phyloP scores from a whole-genome alignment of 441 rosid species.

The Macaranga tanarius region DNA sequence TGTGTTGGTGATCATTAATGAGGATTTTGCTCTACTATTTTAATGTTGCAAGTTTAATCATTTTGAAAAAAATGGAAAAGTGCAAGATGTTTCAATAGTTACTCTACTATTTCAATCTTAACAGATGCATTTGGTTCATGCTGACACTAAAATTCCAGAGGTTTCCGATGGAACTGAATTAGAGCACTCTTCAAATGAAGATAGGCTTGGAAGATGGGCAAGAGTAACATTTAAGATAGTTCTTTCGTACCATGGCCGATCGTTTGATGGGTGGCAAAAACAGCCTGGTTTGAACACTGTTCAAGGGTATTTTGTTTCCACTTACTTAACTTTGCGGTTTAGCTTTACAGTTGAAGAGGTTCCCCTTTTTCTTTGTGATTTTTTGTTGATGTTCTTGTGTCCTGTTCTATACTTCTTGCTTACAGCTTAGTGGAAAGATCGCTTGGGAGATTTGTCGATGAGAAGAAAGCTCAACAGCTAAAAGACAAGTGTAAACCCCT shows the following conservation, averaged over 20 bases:
- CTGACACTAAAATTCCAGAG: conserved; percentile 33
- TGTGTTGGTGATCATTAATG: no score
- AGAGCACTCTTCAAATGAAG: conserved; percentile 36
- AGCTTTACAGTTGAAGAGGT: background rate
- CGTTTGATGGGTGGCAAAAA: conserved; percentile 99
- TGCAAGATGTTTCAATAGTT: background rate
- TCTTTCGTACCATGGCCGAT: conserved; percentile 74
- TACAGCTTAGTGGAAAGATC: conserved; percentile 72
- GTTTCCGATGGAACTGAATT: conserved; percentile 22
- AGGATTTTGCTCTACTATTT: no score
- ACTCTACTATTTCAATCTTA: no score
- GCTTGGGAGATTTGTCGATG: conserved; percentile 88
- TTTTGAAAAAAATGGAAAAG: no score
- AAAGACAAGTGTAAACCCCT: conserved; percentile 69
- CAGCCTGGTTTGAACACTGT: conserved; percentile 89
- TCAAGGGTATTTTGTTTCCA: conserved; percentile 56
- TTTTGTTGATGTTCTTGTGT: background rate
- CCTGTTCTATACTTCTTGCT: conserved; percentile 28
- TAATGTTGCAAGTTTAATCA: no score
- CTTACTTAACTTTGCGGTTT: conserved; percentile 4
- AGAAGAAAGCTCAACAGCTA: conserved; percentile 77
- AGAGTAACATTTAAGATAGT: conserved; percentile 75
- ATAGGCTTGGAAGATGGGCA: conserved; percentile 73
- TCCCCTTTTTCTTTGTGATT: background rate
- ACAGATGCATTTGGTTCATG: conserved; percentile 39